A percentile compares a stretch with the other conserved stretches of the same genome.
Conservation (phyloP, 345 rosid genomes). For the Orychophragmus violaceus region DNA sequence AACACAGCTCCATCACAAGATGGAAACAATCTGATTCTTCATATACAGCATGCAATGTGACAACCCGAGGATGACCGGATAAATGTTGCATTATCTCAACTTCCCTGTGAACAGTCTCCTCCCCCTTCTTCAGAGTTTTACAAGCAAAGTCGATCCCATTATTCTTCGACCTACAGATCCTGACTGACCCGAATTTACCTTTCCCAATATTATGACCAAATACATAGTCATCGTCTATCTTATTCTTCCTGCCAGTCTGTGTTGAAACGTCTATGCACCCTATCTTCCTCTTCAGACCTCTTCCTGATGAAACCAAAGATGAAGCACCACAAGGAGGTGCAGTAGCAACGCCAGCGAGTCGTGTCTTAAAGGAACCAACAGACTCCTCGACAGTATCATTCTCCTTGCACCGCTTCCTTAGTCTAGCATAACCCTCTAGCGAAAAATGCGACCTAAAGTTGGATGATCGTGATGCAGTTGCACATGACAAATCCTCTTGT, state of each 20-base stretch:
- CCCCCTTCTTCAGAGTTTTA: conserved; percentile 77
- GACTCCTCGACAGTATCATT: conserved; percentile 48
- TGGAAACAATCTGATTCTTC: conserved; percentile 77
- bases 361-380: conserved; percentile 57
- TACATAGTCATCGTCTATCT: conserved; percentile 70
- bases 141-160: conserved; percentile 67
- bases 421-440: conserved; percentile 69
- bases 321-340: conserved; percentile 95
- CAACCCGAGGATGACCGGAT: conserved; percentile 91
- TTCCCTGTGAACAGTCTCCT: conserved; percentile 87
- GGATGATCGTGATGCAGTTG: conserved; percentile 30
- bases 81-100: conserved; percentile 98
- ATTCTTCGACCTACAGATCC: conserved; percentile 56
- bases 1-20: conserved; percentile 93
- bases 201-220: conserved; percentile 54
- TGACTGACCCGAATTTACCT: conserved; percentile 86
- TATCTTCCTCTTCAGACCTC: conserved; percentile 95
- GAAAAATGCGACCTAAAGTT: conserved; percentile 68
- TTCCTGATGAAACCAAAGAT: conserved; percentile 59
- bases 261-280: conserved; percentile 86
- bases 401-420: conserved; percentile 77
- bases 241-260: conserved; percentile 72
- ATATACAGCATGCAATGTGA: conserved; percentile 76
- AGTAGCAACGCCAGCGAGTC: conserved; percentile 84
- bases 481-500: conserved; percentile 27